A percentile compares a stretch with the other conserved stretches of the same genome.
phyloP scores from a whole-genome alignment of 441 rosid genomes.

The Gossypium laxum region DNA sequence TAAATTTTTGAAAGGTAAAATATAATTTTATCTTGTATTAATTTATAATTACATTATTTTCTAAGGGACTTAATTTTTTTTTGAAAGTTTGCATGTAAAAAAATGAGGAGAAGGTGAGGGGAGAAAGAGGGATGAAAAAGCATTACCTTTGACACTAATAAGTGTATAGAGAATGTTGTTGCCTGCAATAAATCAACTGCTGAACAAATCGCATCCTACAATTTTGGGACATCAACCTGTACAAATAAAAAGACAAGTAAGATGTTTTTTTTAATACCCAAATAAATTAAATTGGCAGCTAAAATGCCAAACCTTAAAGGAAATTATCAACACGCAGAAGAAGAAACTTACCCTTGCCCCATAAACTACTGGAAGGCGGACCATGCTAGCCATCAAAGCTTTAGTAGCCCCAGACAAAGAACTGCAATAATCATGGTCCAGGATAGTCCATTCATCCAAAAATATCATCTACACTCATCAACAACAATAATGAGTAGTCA shows the following conservation, averaged over 20 bases:
- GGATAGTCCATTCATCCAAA: conserved; percentile 51
- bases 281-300: background rate
- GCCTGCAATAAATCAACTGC: conserved; percentile 87
- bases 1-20: no score
- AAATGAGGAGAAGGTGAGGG: background rate
- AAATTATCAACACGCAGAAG: background rate
- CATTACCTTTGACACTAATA: conserved; percentile 53
- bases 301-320: background rate
- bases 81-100: background rate
- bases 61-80: no score
- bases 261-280: conserved; percentile 7
- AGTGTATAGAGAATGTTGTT: conserved; percentile 62
- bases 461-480: conserved; percentile 42
- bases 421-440: conserved; percentile 47
- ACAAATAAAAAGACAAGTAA: conserved; percentile 8
- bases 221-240: conserved; percentile 65
- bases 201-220: conserved; percentile 68
- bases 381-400: conserved; percentile 73
- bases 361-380: conserved; percentile 70
- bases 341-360: conserved; percentile 53
- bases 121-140: background rate
- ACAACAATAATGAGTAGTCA: conserved; percentile 5
- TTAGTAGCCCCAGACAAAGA: conserved; percentile 66
- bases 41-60: no score
- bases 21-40: no score